phyloP scores from a whole-genome alignment of 2,329 filamentous ascomycete genomes.

The Parascedosporium putredinis region DNA sequence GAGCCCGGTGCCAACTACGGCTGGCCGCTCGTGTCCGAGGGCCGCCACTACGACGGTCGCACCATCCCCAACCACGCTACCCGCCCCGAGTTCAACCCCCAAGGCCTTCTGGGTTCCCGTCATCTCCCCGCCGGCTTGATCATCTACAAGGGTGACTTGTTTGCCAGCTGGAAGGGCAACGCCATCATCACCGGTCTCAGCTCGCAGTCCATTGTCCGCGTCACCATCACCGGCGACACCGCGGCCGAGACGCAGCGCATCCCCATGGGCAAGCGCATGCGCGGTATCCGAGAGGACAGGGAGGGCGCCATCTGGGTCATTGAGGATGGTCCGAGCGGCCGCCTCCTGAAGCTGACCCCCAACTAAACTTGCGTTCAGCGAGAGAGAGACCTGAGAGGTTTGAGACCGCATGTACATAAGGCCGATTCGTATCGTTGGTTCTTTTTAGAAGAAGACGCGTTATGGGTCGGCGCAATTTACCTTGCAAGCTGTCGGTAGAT shows the following conservation, averaged over 20 bases:
- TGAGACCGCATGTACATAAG: slow-evolving; percentile 15
- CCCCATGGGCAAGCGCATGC: slow-evolving; percentile 22
- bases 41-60: slow-evolving; percentile 21
- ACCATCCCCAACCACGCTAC: slow-evolving; percentile 21
- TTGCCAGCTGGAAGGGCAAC: slow-evolving; percentile 22
- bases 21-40: slow-evolving; percentile 23
- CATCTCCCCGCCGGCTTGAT: slow-evolving; percentile 24
- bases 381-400: slow-evolving; percentile 13
- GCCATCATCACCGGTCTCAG: slow-evolving; percentile 21
- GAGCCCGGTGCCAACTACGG: slow-evolving; percentile 23
- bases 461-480: neutral
- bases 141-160: slow-evolving; percentile 24
- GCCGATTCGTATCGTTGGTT: slow-evolving; percentile 10
- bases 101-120: slow-evolving; percentile 23
- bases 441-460: too few relatives aligned
- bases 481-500: neutral
- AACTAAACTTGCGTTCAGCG: slow-evolving; percentile 15
- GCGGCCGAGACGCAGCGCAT: slow-evolving; percentile 21
- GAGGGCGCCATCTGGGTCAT: slow-evolving; percentile 22
- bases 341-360: slow-evolving; percentile 23
- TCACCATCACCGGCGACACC: slow-evolving; percentile 20
- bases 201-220: slow-evolving; percentile 19
- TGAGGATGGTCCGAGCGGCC: slow-evolving; percentile 20
- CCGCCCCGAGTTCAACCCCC: slow-evolving; percentile 20
- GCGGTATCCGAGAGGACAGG: slow-evolving; percentile 20